phyloP scores from a whole-genome alignment of 2,329 filamentous ascomycete species.

The Boeremia exigua region DNA sequence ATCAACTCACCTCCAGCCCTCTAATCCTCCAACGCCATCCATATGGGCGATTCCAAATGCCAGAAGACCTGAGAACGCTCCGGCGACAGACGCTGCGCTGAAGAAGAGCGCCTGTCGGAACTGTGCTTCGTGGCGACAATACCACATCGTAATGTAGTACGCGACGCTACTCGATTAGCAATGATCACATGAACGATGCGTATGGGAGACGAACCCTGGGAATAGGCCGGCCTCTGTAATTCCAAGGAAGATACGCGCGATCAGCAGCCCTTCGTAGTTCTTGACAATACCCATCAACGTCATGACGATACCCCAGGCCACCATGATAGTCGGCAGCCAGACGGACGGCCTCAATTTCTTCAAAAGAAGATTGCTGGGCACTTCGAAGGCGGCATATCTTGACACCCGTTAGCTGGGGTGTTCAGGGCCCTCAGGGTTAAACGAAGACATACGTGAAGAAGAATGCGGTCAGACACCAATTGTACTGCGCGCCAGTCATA shows the following conservation, averaged over 20 bases:
- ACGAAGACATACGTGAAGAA: constrained; percentile 58
- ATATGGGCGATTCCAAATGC: constrained; percentile 66
- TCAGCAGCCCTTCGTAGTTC: constrained; percentile 54
- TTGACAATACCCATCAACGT: constrained; percentile 58
- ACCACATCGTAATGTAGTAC: constrained; percentile 69
- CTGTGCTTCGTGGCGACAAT: constrained; percentile 65
- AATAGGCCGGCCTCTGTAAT: constrained; percentile 46
- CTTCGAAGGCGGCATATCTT: constrained; percentile 50
- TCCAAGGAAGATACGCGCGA: constrained; percentile 55
- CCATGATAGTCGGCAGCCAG: constrained; percentile 56
- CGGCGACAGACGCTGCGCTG: constrained; percentile 62
- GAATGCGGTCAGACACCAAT: constrained; percentile 69
- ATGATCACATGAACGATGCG: neutral
- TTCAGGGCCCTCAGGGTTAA: too few relatives aligned
- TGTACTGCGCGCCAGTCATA: constrained; percentile 63
- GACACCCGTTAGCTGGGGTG: neutral
- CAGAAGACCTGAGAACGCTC: constrained; percentile 66
- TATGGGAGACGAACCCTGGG: constrained; percentile 15
- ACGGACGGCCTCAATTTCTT: constrained; percentile 62
- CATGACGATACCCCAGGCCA: constrained; percentile 57
- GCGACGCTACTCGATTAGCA: neutral
- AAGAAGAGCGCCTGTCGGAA: constrained; percentile 66
- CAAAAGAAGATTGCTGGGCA: constrained; percentile 66
- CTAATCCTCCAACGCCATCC: constrained; percentile 14
- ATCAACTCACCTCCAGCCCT: constrained; percentile 13